These are phyloP conservation scores for Chloranthus sessilifolius DNA, from an alignment of 164 flowering plant species.

Conservation along the genomic window DNA sequence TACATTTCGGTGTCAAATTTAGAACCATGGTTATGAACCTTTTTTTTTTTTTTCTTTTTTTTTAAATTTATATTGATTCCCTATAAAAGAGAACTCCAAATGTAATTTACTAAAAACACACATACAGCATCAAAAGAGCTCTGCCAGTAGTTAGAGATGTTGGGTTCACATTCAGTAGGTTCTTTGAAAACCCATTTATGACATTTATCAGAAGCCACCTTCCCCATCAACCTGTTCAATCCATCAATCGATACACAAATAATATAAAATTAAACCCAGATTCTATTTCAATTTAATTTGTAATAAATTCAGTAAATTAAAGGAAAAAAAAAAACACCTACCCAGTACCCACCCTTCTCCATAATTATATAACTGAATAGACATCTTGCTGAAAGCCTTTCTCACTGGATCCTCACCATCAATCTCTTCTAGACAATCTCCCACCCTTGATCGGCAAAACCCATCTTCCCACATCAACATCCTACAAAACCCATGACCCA, in stretches of 20 bases:
- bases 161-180: constrained; percentile 90
- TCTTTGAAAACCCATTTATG: constrained; percentile 99
- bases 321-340: constrained; percentile 39
- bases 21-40: no score
- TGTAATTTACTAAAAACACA: constrained; percentile 5
- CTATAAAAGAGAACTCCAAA: neutral
- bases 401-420: constrained; percentile 93
- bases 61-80: no score
- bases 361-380: constrained; percentile 97
- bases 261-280: no score
- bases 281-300: no score
- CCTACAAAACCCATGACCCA: constrained; percentile 30
- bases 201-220: constrained; percentile 99
- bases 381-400: constrained; percentile 98
- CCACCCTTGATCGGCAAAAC: constrained; percentile 73
- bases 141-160: constrained; percentile 98
- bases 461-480: constrained; percentile 99
- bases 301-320: no score
- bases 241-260: constrained; percentile 21
- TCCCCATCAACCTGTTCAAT: constrained; percentile 92
- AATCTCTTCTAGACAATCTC: constrained; percentile 66
- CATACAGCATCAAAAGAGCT: constrained; percentile 99
- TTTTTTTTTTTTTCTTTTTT: no score
- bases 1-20: no score
- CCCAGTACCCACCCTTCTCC: constrained; percentile 99